A percentile compares a stretch with the other conserved stretches of the same genome.
Conservation (phyloP, 257 asterid species). For the Petunia secreta region DNA sequence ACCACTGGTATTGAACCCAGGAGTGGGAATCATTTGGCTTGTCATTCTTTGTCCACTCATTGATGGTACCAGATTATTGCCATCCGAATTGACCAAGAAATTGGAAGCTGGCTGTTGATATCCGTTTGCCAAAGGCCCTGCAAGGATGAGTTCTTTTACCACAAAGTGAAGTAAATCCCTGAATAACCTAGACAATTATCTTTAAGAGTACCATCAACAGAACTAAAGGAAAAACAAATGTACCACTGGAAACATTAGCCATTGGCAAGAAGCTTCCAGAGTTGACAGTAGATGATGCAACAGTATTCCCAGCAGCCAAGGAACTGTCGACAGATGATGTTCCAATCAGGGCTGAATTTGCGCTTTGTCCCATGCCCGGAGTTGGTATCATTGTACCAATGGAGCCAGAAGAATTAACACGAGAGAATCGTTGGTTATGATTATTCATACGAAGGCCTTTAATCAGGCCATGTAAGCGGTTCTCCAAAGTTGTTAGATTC, state of each 20-base stretch:
- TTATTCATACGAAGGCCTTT: conserved; percentile 53
- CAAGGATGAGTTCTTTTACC: conserved; percentile 36
- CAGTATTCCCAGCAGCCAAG: conserved; percentile 37
- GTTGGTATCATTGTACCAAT: conserved; percentile 96
- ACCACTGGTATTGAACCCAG: conserved; percentile 60
- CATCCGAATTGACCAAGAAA: conserved; percentile 59
- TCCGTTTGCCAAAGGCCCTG: conserved; percentile 74
- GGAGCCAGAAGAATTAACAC: conserved; percentile 65
- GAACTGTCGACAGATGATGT: conserved; percentile 64
- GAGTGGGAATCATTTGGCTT: conserved; percentile 97
- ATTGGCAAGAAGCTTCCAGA: conserved; percentile 67
- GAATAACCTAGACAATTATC: conserved; percentile 25
- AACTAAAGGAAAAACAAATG: conserved; percentile 49
- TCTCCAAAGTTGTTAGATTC: conserved; percentile 70
- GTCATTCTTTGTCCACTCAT: conserved; percentile 71
- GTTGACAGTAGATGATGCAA: conserved; percentile 57
- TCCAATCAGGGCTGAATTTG: conserved; percentile 55
- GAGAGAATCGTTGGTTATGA: conserved; percentile 70
- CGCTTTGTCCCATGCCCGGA: conserved; percentile 84
- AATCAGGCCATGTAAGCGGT: conserved; percentile 67
- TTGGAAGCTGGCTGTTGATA: conserved; percentile 69
- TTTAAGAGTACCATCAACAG: conserved; percentile 48
- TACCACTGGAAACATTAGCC: conserved; percentile 56
- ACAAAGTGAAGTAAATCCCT: conserved; percentile 27
- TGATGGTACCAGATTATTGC: conserved; percentile 63